phyloP scores from a whole-genome alignment of 192 early-diverging fungal species.

The Coemansia sp. region DNA sequence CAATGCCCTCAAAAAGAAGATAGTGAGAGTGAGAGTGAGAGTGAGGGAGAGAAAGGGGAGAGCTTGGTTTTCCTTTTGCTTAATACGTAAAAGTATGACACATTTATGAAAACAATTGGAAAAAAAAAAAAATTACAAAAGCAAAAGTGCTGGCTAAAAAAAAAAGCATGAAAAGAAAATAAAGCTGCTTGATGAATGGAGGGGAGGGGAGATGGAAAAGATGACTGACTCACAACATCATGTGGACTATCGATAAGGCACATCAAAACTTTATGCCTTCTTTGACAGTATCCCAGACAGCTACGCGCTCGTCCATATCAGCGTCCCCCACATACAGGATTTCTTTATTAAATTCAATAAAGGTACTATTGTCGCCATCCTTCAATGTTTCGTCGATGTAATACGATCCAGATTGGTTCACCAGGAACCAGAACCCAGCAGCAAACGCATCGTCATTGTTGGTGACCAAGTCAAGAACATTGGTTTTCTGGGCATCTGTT shows the following conservation, averaged over 20 bases:
- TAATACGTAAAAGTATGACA: not conserved
- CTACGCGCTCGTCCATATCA: not conserved
- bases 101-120: not conserved
- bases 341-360: slow-evolving; percentile 15
- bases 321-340: not conserved
- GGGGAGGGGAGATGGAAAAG: too few species aligned
- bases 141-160: not conserved
- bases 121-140: not conserved
- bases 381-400: slow-evolving; percentile 14
- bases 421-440: slow-evolving; percentile 42
- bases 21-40: not conserved
- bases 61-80: not conserved
- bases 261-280: slow-evolving; percentile 12
- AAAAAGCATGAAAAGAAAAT: too few species aligned
- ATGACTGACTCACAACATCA: too few species aligned
- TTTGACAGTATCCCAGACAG: slow-evolving; percentile 25
- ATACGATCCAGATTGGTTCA: slow-evolving; percentile 6
- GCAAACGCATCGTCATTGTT: slow-evolving; percentile 31
- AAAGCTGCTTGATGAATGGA: too few species aligned
- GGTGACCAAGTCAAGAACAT: slow-evolving; percentile 23
- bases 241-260: too few species aligned
- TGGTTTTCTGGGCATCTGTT: not conserved
- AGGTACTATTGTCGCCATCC: slow-evolving; percentile 29
- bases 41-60: not conserved
- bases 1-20: not conserved